Percentiles rank a stretch among this genome's conserved stretches.
phyloP scores from a whole-genome alignment of 805 yeast genomes.

The Saccharomyces kudriavzevii region DNA sequence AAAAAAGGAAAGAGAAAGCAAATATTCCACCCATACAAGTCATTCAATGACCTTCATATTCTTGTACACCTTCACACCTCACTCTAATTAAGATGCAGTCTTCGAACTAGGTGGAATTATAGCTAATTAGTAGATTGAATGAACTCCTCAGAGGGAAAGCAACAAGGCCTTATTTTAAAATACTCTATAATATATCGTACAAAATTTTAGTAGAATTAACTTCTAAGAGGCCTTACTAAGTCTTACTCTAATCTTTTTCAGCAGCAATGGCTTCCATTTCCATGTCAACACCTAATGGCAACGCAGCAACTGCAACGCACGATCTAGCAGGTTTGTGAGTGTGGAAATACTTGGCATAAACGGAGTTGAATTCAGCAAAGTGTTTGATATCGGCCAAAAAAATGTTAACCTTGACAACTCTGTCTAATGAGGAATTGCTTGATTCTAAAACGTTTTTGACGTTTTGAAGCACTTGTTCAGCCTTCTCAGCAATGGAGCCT shows the following conservation, averaged over 20 bases:
- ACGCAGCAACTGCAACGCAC: conserved; percentile 87
- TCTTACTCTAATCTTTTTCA: conserved; percentile 36
- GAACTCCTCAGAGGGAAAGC: background rate
- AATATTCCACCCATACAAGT: background rate
- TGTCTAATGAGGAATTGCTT: conserved; percentile 74
- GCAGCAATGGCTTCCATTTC: conserved; percentile 92
- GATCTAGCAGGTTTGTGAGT: conserved; percentile 92
- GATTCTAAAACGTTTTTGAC: conserved; percentile 69
- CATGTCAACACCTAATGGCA: conserved; percentile 77
- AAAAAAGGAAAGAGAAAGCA: background rate
- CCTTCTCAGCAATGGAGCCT: conserved; percentile 68
- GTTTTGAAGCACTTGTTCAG: conserved; percentile 66
- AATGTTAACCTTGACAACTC: conserved; percentile 77
- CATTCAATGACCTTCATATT: background rate
- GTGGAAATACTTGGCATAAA: conserved; percentile 68
- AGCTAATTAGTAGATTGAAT: background rate
- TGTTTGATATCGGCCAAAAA: conserved; percentile 86
- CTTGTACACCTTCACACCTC: background rate
- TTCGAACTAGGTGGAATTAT: too few relatives aligned
- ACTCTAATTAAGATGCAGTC: background rate
- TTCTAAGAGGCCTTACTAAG: background rate
- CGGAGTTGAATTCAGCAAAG: conserved; percentile 79
- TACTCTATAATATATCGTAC: background rate
- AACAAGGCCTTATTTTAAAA: background rate
- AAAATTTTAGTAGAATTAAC: background rate